These are phyloP conservation scores for Verticillium nubilum DNA, from an alignment of 2,329 filamentous ascomycete species.

Conservation along the genomic window DNA sequence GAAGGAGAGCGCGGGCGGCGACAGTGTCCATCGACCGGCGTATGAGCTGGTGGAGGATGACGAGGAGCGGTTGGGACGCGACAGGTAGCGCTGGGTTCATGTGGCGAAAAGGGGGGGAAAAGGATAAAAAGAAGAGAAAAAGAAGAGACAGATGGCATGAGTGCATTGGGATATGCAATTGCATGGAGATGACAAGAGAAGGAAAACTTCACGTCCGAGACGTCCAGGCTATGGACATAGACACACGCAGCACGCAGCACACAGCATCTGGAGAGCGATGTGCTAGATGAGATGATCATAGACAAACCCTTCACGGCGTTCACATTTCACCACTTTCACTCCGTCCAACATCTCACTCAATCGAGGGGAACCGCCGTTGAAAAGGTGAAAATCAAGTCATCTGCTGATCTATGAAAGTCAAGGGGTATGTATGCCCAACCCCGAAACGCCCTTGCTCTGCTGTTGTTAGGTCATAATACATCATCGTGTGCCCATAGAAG, in stretches of 20 bases:
- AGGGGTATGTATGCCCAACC: not conserved
- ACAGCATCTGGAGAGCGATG: not conserved
- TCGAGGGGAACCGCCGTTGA: no score
- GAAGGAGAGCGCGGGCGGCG: constrained; percentile 21
- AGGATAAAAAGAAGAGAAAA: not conserved
- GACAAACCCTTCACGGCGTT: not conserved
- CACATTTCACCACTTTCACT: not conserved
- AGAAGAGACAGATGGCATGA: not conserved
- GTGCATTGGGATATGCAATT: not conserved
- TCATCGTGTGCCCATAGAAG: not conserved
- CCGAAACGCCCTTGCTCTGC: not conserved
- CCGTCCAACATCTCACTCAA: not conserved
- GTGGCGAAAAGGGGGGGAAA: not conserved
- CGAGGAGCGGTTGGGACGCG: constrained; percentile 73
- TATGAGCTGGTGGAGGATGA: constrained; percentile 71
- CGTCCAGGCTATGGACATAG: not conserved
- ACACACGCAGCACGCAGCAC: not conserved
- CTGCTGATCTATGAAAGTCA: not conserved
- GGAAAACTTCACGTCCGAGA: not conserved
- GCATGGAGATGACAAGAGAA: not conserved
- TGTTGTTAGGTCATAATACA: not conserved
- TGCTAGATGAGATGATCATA: not conserved
- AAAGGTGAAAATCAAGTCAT: no score
- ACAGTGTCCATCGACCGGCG: constrained; percentile 57
- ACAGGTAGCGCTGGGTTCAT: constrained; percentile 34